Conservation (phyloP, 2,329 filamentous ascomycete genomes). For the Fusarium virguliforme region DNA sequence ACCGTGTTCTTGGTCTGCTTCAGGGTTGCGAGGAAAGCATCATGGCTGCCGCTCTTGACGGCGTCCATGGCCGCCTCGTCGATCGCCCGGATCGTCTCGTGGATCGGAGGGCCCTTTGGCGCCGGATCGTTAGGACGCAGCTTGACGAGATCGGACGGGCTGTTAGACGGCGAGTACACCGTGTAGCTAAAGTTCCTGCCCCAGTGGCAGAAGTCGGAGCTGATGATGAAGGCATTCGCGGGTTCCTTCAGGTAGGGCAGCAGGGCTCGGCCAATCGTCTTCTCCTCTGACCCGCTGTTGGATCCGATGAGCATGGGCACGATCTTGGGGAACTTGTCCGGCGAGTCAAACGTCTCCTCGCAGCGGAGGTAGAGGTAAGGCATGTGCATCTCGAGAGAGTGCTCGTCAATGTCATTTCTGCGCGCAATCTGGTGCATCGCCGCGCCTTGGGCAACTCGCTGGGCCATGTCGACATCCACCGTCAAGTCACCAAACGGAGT, state of each 20-base stretch:
- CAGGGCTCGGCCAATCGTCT: conserved; percentile 77
- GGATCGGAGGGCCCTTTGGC: conserved; percentile 71
- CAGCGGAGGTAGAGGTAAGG: conserved; percentile 91
- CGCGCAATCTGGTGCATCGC: no score
- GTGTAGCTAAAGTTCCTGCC: conserved; percentile 86
- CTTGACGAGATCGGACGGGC: conserved; percentile 59
- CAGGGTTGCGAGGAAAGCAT: conserved; percentile 79
- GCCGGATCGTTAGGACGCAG: conserved; percentile 56
- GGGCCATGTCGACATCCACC: no score
- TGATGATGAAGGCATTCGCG: conserved; percentile 86
- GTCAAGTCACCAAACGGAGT: conserved; percentile 82
- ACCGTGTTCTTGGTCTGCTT: conserved; percentile 88
- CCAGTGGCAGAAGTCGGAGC: conserved; percentile 99
- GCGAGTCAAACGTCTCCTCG: conserved; percentile 64
- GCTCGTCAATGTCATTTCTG: no score
- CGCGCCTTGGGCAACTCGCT: conserved; percentile 64
- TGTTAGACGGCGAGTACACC: conserved; percentile 73
- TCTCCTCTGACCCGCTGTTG: conserved; percentile 76
- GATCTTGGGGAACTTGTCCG: conserved; percentile 77
- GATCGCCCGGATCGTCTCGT: conserved; percentile 86
- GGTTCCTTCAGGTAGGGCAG: conserved; percentile 84
- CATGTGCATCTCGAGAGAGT: conserved; percentile 97
- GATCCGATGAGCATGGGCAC: conserved; percentile 90
- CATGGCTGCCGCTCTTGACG: conserved; percentile 82
- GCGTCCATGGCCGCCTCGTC: conserved; percentile 89